phyloP scores from a whole-genome alignment of 768 basidiomycete species.

The Leucogyrophana mollusca region DNA sequence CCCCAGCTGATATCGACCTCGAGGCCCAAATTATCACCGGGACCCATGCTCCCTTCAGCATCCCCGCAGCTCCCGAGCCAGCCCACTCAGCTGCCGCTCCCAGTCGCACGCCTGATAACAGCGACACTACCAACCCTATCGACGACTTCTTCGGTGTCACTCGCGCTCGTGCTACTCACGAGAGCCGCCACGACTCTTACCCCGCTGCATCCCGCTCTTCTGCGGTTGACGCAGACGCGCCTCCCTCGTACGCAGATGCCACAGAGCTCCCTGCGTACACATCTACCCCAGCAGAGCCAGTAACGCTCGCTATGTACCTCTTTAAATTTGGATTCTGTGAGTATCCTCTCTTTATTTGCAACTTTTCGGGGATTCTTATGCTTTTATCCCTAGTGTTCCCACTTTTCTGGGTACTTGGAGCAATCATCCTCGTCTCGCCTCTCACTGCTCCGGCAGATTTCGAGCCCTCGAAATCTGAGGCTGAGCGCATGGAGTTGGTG shows the following conservation, averaged over 20 bases:
- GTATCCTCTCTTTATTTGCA: constrained; percentile 13
- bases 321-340: constrained; percentile 51
- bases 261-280: constrained; percentile 34
- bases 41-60: not conserved
- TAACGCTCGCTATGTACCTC: constrained; percentile 45
- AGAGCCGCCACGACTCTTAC: constrained; percentile 32
- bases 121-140: constrained; percentile 10
- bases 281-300: constrained; percentile 31
- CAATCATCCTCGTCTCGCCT: constrained; percentile 38
- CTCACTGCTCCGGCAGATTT: constrained; percentile 32
- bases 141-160: constrained; percentile 30
- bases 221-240: constrained; percentile 18
- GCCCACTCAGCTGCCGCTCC: constrained; percentile 6
- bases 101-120: constrained; percentile 3
- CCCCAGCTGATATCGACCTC: constrained; percentile 10
- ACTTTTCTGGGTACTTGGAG: constrained; percentile 46
- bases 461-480: constrained; percentile 31
- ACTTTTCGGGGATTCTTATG: not conserved
- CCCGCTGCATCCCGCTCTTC: not conserved
- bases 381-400: constrained; percentile 39
- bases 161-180: constrained; percentile 20
- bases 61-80: constrained; percentile 9
- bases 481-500: constrained; percentile 32
- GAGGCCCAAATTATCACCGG: constrained; percentile 17
- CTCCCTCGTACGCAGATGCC: constrained; percentile 29